Conservation (phyloP, 2,329 filamentous ascomycete species). For the Cytospora chrysosperma region DNA sequence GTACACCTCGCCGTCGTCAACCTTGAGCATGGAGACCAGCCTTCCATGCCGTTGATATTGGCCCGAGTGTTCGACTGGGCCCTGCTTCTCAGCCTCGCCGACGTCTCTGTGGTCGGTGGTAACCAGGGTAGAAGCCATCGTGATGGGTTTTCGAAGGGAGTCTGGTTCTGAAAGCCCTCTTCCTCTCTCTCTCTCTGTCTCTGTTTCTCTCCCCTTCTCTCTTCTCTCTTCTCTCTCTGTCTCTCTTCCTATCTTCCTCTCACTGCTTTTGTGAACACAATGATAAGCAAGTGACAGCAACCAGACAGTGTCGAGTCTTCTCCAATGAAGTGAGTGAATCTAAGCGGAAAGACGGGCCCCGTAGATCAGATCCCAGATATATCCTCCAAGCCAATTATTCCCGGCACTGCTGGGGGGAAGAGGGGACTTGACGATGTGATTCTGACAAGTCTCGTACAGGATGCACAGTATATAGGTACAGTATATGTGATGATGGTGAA, state of each 20-base stretch:
- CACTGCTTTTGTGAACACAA: not conserved
- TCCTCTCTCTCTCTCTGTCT: not conserved
- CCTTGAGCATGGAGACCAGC: conserved; percentile 29
- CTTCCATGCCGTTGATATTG: conserved; percentile 24
- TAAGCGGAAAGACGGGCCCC: conserved; percentile 14
- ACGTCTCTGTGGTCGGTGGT: not conserved
- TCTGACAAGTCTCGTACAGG: not conserved
- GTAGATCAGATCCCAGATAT: conserved; percentile 2
- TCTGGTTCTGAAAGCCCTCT: not conserved
- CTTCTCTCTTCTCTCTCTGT: too few relatives aligned
- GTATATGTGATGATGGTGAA: too few relatives aligned
- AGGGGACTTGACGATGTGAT: not conserved
- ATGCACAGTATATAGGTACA: not conserved
- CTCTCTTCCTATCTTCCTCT: too few relatives aligned
- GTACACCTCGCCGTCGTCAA: conserved; percentile 36
- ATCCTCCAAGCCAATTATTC: conserved; percentile 13
- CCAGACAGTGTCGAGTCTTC: conserved; percentile 8
- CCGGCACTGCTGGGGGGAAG: not conserved
- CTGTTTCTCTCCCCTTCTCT: not conserved
- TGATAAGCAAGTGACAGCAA: not conserved
- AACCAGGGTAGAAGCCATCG: conserved; percentile 1
- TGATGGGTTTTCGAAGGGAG: not conserved
- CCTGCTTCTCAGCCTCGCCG: conserved; percentile 28
- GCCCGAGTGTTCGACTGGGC: not conserved
- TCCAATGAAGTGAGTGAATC: not conserved